Evolutionary conservation across 495 filamentous ascomycete genomes (phyloP), one percentile per base, ranked within the genome.

Genomic region (Aspergillus hancockii): DNA sequence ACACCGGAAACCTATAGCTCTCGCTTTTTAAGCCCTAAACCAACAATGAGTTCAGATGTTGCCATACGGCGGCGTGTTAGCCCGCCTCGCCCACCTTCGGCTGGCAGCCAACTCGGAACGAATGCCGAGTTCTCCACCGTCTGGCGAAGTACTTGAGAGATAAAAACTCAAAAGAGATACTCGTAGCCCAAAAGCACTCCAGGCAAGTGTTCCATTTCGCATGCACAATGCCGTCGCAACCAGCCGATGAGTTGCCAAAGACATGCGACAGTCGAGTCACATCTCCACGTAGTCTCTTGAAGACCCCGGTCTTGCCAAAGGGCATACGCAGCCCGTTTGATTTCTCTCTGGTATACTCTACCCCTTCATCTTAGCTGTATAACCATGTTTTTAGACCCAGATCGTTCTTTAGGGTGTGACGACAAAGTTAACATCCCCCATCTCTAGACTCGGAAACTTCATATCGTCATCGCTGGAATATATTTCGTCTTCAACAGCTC

Each of bases 401-500:
- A 41, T n/a, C 14, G n/a, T 41, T 14, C n/a, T 16, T 7, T 7
- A 18, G 38, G 16, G 1, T 2, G 14, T n/a, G 38, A 41, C 16
- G n/a, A 41, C 4, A n/a, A 41, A 6, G n/a, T n/a, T 41, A 16
- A 41, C 14, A 3, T 6, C n/a, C 7, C 10, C 38, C 38, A 14
- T 41, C 3, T 14, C 16, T 47, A 9, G 43, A 19, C 43, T 7
- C 43, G 34, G 13, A 89, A 88, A 60, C 41, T 71, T 10, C 73
- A 71, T 55, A 73, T 85, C 25, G 65, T 86, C 2, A 52, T 81
- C 34, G 78, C 76, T 0, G 74, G 75, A 18, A 80, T 86, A 68
- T 60, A 80, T 31, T 71, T 80, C 18, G 82, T 87, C n/a, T 66
- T 87, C 61, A 90, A 90, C 67, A 83, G 78, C 19, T 87, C 86